Conservation (phyloP, 2,329 filamentous ascomycete species). For the Coniochaeta sp. region DNA sequence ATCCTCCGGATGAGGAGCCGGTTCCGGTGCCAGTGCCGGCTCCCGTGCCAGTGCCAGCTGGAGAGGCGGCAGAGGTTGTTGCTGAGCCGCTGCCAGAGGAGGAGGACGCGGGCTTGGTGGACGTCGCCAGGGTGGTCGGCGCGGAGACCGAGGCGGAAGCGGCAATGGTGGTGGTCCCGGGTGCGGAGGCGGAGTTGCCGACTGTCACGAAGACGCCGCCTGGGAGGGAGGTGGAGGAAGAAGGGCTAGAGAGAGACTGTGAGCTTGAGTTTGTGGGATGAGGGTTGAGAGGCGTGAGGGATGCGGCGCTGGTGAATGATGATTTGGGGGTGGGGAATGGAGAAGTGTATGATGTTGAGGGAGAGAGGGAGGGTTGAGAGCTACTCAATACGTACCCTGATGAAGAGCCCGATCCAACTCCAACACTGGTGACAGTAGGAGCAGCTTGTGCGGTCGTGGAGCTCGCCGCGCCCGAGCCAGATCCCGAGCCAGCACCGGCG, state of each 20-base stretch:
- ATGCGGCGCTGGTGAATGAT: not conserved
- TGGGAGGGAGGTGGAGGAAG: not conserved
- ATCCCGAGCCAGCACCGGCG: not conserved
- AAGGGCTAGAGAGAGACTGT: not conserved
- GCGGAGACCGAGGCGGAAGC: not conserved
- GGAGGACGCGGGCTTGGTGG: not conserved
- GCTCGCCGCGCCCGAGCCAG: not conserved
- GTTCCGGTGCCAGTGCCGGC: constrained; percentile 4
- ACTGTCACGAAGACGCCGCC: constrained; percentile 12
- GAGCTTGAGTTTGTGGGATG: not conserved
- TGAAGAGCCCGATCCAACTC: not conserved
- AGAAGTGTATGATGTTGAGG: not conserved
- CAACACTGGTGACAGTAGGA: not conserved
- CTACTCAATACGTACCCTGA: not conserved
- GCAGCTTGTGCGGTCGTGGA: not conserved
- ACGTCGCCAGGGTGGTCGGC: not conserved
- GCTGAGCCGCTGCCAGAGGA: not conserved
- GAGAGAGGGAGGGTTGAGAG: not conserved
- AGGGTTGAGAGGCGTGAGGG: not conserved
- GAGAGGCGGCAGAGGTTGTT: constrained; percentile 1
- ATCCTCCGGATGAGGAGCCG: not conserved
- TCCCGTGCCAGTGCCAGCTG: constrained; percentile 3
- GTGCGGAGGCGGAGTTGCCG: not conserved
- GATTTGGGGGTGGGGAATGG: not conserved
- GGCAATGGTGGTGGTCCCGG: not conserved